Evolutionary conservation across 1,139 yeast species (phyloP).

Genomic region (Magnusiomyces clavatus): DNA sequence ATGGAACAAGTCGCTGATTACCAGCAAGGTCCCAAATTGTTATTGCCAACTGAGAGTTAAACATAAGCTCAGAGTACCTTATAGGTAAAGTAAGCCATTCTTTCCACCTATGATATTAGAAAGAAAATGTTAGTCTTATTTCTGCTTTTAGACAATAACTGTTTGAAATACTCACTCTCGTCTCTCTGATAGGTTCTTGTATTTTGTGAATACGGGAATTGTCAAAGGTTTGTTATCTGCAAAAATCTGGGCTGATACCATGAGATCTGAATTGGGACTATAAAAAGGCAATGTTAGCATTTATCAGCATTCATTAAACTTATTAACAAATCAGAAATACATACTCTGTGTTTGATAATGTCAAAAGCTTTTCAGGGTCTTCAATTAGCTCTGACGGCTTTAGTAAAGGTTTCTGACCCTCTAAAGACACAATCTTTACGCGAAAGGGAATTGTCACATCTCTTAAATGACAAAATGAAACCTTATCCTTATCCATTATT

Average conservation of each 20-base stretch:
- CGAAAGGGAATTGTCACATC: conserved; percentile 55
- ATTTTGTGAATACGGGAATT: conserved; percentile 58
- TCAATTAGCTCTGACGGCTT: conserved; percentile 48
- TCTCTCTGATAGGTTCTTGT: conserved; percentile 46
- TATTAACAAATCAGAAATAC: neutral
- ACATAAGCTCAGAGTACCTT: conserved; percentile 57
- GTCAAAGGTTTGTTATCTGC: conserved; percentile 59
- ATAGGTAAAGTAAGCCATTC: conserved; percentile 68
- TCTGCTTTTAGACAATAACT: neutral
- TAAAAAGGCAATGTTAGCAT: conserved; percentile 10
- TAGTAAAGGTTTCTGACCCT: conserved; percentile 42
- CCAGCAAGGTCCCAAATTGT: conserved; percentile 61
- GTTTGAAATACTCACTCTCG: conserved; percentile 15
- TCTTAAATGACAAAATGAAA: conserved; percentile 68
- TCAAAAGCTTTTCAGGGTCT: conserved; percentile 37
- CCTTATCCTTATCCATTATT: conserved; percentile 39
- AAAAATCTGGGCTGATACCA: conserved; percentile 53
- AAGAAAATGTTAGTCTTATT: neutral
- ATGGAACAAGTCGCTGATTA: conserved; percentile 41
- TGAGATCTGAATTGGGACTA: conserved; percentile 49
- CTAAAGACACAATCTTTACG: conserved; percentile 36
- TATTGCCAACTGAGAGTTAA: conserved; percentile 52
- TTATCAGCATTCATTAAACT: neutral
- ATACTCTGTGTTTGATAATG: conserved; percentile 19
- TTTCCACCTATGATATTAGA: conserved; percentile 35